Percentiles rank a stretch among this genome's conserved stretches.
Evolutionary conservation across 2,329 filamentous ascomycete species (phyloP).

Genomic region (Dothideomycetes sp.): DNA sequence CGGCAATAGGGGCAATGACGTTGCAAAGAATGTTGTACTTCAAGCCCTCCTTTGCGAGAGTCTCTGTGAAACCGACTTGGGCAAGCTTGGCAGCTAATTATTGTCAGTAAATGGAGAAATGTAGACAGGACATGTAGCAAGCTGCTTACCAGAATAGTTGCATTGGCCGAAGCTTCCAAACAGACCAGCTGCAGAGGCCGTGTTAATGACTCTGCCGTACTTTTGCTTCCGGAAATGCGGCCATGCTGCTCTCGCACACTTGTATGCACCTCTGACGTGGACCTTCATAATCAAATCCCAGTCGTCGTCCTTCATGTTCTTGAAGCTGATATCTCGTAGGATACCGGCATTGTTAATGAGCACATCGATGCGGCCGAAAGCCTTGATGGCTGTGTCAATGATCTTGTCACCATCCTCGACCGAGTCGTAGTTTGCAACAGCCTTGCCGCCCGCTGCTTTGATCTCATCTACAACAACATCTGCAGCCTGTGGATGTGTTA

Average conservation of each 20-base stretch:
- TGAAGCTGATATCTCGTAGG: conserved; percentile 88
- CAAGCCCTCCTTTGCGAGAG: conserved; percentile 87
- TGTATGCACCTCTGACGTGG: conserved; percentile 88
- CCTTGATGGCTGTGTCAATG: conserved; percentile 75
- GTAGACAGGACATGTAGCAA: not conserved
- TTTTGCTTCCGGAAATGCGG: conserved; percentile 98
- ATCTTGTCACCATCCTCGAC: conserved; percentile 91
- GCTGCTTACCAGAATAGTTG: conserved; percentile 68
- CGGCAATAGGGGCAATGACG: conserved; percentile 89
- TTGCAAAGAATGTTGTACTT: conserved; percentile 98
- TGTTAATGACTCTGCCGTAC: conserved; percentile 94
- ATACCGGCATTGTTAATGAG: conserved; percentile 98
- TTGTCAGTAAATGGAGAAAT: conserved; percentile 17
- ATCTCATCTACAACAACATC: conserved; percentile 77
- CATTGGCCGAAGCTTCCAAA: conserved; percentile 93
- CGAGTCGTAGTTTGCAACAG: conserved; percentile 93
- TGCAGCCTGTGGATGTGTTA: conserved; percentile 48
- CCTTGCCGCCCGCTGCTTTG: conserved; percentile 81
- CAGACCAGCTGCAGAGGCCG: conserved; percentile 85
- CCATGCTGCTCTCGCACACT: conserved; percentile 90
- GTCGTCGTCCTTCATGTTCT: conserved; percentile 95
- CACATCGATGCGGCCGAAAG: conserved; percentile 79
- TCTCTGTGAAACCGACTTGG: conserved; percentile 95
- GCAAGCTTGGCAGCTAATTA: conserved; percentile 73
- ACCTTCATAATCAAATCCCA: conserved; percentile 94